phyloP scores from a whole-genome alignment of 2,329 filamentous ascomycete species.

The Geosmithia flava region DNA sequence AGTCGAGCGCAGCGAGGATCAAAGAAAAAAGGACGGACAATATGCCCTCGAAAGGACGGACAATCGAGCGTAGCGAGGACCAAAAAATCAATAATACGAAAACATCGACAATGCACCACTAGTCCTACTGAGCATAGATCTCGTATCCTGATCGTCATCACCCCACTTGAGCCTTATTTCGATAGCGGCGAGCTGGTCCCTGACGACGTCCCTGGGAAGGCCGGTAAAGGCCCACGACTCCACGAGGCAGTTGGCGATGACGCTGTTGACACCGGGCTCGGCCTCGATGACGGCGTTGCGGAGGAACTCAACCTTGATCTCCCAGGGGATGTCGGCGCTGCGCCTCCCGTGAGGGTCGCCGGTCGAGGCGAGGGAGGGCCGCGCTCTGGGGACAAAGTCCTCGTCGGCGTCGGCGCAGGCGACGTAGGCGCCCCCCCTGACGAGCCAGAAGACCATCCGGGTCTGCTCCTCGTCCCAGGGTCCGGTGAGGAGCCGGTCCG shows the following conservation, averaged over 20 bases:
- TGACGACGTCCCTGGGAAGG: conserved; percentile 16
- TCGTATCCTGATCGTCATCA: conserved; percentile 10
- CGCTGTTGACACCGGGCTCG: conserved; percentile 10
- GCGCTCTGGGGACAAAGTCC: too few relatives aligned
- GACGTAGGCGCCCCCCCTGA: conserved; percentile 19
- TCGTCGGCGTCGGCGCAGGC: neutral
- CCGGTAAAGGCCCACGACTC: conserved; percentile 12
- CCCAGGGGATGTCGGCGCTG: conserved; percentile 20
- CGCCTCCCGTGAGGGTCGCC: conserved; percentile 8
- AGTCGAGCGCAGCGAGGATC: too few relatives aligned
- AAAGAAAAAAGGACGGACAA: too few relatives aligned
- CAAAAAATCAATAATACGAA: neutral
- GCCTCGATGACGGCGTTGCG: conserved; percentile 19
- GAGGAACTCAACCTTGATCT: conserved; percentile 22
- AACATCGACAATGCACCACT: conserved; percentile 7
- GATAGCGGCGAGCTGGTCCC: conserved; percentile 11
- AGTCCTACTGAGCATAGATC: conserved; percentile 11
- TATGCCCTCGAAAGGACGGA: too few relatives aligned
- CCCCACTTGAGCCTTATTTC: conserved; percentile 17
- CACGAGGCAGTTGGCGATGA: conserved; percentile 18
- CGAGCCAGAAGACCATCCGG: conserved; percentile 32
- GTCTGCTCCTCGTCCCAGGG: conserved; percentile 26
- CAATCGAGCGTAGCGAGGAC: too few relatives aligned
- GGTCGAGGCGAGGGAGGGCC: neutral
- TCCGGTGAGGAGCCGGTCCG: conserved; percentile 24